A percentile compares a stretch with the other conserved stretches of the same genome.
Evolutionary conservation across 106 monocot species (phyloP).

Genomic region (Allium cepa): DNA sequence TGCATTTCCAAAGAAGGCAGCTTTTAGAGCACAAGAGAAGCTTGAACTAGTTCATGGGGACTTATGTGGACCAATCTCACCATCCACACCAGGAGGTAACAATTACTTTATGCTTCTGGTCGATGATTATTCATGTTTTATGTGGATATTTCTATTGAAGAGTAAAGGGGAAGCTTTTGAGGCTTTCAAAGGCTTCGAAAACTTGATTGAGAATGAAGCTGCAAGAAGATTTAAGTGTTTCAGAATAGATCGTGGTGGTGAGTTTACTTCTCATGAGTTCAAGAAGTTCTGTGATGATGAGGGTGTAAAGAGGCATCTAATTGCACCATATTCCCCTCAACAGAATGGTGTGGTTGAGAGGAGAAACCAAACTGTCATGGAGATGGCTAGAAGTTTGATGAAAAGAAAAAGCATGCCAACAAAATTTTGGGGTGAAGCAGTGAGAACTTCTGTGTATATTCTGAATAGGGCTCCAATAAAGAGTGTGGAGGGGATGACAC

Average conservation of each 20-base stretch:
- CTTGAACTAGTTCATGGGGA: slow-evolving; percentile 13
- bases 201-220: background rate
- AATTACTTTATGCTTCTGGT: slow-evolving; percentile 15
- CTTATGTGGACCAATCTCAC: slow-evolving; percentile 15
- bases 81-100: slow-evolving; percentile 6
- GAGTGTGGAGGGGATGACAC: slow-evolving; percentile 1
- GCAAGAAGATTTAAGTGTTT: background rate
- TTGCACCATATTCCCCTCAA: slow-evolving; percentile 1
- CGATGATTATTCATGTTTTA: slow-evolving; percentile 12
- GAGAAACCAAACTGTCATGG: slow-evolving; percentile 12
- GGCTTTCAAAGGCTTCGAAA: slow-evolving; percentile 9
- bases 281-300: slow-evolving; percentile 2
- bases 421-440: slow-evolving; percentile 17
- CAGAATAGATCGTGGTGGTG: background rate
- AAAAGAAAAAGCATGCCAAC: slow-evolving; percentile 12
- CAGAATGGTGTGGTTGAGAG: background rate
- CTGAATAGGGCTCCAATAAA: slow-evolving; percentile 13
- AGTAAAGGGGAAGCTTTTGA: slow-evolving; percentile 7
- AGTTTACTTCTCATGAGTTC: background rate
- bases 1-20: background rate
- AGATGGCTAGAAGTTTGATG: slow-evolving; percentile 12
- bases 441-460: slow-evolving; percentile 3
- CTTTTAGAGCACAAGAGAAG: background rate
- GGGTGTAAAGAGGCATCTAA: slow-evolving; percentile 1
- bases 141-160: slow-evolving; percentile 14